These are phyloP conservation scores for Trametes villosa DNA, from an alignment of 768 basidiomycete genomes.

Conservation along the genomic window DNA sequence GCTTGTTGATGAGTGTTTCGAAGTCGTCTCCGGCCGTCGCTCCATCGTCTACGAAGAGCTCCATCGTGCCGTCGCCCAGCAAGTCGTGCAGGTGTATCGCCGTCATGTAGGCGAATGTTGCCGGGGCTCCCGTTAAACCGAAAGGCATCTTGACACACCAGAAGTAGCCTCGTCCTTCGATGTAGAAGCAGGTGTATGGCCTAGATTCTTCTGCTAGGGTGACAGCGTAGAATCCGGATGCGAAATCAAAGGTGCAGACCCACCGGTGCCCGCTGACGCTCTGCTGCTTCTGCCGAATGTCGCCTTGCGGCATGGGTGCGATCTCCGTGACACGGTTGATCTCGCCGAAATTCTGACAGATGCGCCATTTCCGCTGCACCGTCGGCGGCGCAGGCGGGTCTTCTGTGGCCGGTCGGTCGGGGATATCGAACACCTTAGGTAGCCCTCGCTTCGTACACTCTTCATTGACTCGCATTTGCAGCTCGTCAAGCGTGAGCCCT, in stretches of 20 bases:
- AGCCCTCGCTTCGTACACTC: conserved; percentile 36
- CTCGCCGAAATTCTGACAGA: conserved; percentile 43
- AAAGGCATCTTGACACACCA: conserved; percentile 44
- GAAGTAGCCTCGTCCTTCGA: conserved; percentile 43
- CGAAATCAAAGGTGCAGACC: conserved; percentile 42
- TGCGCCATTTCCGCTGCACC: conserved; percentile 38
- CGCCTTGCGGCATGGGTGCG: conserved; percentile 33
- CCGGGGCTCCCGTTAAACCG: conserved; percentile 45
- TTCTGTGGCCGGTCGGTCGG: conserved; percentile 21
- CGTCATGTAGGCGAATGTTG: conserved; percentile 35
- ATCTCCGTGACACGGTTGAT: conserved; percentile 32
- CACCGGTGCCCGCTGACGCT: conserved; percentile 41
- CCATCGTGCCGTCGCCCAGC: conserved; percentile 21
- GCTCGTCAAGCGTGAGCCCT: conserved; percentile 39
- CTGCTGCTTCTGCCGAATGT: conserved; percentile 46
- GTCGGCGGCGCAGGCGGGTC: not conserved
- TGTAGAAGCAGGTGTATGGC: conserved; percentile 41
- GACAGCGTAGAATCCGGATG: conserved; percentile 41
- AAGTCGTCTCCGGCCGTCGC: conserved; percentile 39
- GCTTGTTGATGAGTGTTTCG: conserved; percentile 29
- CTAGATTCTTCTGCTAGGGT: conserved; percentile 15
- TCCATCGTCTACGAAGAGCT: conserved; percentile 48
- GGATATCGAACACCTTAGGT: conserved; percentile 29
- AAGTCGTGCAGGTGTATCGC: conserved; percentile 19
- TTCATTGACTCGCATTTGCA: conserved; percentile 40